These are phyloP conservation scores for Pneumocystis jirovecii DNA, from an alignment of 1,139 yeast genomes.

Conservation along the genomic window DNA sequence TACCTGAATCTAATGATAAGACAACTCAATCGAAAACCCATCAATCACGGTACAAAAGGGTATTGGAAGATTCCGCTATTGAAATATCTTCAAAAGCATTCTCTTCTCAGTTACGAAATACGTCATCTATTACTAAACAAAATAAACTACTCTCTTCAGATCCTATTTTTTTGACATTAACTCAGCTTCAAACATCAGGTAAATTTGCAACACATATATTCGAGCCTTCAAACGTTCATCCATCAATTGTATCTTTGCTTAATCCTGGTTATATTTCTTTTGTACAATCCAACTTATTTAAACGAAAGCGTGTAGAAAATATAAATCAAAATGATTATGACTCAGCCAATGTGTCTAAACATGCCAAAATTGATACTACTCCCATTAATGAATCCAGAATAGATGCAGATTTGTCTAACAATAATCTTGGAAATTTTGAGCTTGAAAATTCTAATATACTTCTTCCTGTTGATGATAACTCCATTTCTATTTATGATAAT, in stretches of 20 bases:
- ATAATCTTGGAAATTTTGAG: not conserved
- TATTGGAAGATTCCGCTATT: conserved; percentile 3
- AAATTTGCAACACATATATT: not conserved
- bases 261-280: not conserved
- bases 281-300: not conserved
- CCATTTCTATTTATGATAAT: not conserved
- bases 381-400: not conserved
- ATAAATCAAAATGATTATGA: not conserved
- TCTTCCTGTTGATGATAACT: not conserved
- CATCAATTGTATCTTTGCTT: not conserved
- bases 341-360: not conserved
- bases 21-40: not conserved
- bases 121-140: conserved; percentile 2
- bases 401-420: not conserved
- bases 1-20: not conserved
- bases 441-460: not conserved
- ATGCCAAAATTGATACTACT: not conserved
- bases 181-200: not conserved
- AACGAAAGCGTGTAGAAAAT: not conserved
- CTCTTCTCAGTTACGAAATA: conserved; percentile 3
- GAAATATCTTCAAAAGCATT: conserved; percentile 5
- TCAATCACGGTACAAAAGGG: not conserved
- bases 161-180: not conserved
- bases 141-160: not conserved
- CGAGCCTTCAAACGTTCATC: not conserved